Base-by-base conservation (phyloP, 2,329 filamentous ascomycete species). In the Conoideocrella luteorostrata region DNA sequence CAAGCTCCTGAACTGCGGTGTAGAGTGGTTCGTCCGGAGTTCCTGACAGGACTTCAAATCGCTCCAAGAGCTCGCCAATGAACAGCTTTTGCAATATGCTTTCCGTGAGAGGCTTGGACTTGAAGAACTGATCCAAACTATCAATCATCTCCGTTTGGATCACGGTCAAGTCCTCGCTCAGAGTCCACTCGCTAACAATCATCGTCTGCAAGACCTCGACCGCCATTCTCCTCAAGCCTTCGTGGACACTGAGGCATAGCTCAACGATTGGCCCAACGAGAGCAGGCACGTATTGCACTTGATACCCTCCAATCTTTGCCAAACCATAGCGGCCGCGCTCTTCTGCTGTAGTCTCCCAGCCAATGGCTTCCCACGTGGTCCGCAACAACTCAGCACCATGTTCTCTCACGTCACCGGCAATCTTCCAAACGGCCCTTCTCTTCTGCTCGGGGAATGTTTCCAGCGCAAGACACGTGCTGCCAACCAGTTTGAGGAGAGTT, bases 371-470 rank as follows among this genome's bases (percentile, higher is more conserved):
- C 93, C 93, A 98, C 5, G 86, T 91, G 22, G 80, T 78, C 48
- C 85, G 80, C 26, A 98, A 70, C 7, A 98, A 72, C 40, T 91
- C 86, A 4, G 93, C 91, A 13, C 94, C 93, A 51, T 88, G 78
- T 62, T 97, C 90, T 44, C 93, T 79, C 40, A 98, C 88, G 65
- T 98, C 94, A 5, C 93, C 93, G 4, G 91, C 93, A 59, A 98
- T 96, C 68, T 97, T 98, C 93, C 94, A 98, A 2, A 97, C 91
- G 1, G 93, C 91, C 44, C 93, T 75, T 36, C 93, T 76, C 68
- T 97, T 98, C 66, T 98, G 93, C 62, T 98, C 94, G 0, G 93
- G 89, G 59, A 96, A 97, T 0, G 90, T 95, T 61, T 98, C 93
- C 29, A 98, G 75, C 0, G 93, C 90, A 17, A 98, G 75, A 0